phyloP scores from a whole-genome alignment of 345 rosid species.

The Populus nigra region DNA sequence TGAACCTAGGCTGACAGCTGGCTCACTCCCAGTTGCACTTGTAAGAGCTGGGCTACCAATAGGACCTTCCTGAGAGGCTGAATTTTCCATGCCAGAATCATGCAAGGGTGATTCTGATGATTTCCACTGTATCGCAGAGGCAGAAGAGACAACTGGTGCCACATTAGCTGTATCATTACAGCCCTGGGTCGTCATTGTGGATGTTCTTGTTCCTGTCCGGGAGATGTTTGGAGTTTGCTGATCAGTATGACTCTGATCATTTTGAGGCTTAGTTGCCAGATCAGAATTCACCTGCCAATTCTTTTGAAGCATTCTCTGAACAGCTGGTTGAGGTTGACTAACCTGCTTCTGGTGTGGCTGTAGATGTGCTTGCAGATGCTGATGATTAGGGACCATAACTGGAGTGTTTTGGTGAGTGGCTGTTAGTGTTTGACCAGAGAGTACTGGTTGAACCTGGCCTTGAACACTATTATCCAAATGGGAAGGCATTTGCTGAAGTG shows the following conservation, averaged over 20 bases:
- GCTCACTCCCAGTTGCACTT: constrained; percentile 51
- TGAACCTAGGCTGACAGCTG: constrained; percentile 46
- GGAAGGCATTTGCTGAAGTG: constrained; percentile 57
- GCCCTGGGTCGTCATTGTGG: constrained; percentile 39
- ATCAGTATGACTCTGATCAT: constrained; percentile 49
- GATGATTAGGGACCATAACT: constrained; percentile 34
- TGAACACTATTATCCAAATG: constrained; percentile 59
- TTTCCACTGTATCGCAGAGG: constrained; percentile 44
- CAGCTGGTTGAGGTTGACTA: constrained; percentile 43
- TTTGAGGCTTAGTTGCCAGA: constrained; percentile 48
- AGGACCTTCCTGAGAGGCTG: constrained; percentile 45
- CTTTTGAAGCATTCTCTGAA: constrained; percentile 62
- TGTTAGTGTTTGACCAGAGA: constrained; percentile 46
- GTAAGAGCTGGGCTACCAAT: constrained; percentile 43
- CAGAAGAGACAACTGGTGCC: constrained; percentile 41
- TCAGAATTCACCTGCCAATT: constrained; percentile 52
- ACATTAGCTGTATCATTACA: constrained; percentile 45
- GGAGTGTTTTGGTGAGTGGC: constrained; percentile 48
- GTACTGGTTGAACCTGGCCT: constrained; percentile 49
- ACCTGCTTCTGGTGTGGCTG: constrained; percentile 55
- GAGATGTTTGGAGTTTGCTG: constrained; percentile 43
- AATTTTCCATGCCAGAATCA: constrained; percentile 39
- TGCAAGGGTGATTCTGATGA: constrained; percentile 52
- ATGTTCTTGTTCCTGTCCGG: constrained; percentile 34
- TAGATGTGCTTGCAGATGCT: constrained; percentile 35